These are phyloP conservation scores for Trichoderma gamsii DNA, from an alignment of 495 filamentous ascomycete genomes.

Conservation along the genomic window DNA sequence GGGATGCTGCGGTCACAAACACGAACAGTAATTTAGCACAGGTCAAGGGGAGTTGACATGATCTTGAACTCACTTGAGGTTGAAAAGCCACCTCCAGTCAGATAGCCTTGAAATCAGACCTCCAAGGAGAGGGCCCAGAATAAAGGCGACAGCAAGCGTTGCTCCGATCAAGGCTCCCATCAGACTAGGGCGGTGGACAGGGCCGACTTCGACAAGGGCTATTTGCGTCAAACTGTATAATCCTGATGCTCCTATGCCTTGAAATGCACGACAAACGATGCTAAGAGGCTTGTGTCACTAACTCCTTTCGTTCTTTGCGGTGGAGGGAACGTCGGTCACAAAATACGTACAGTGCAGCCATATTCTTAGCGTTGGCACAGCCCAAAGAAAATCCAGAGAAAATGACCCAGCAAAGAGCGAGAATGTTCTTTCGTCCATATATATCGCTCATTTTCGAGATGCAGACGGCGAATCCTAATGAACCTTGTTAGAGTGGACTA, in stretches of 20 bases:
- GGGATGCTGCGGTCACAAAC: slow-evolving; percentile 40
- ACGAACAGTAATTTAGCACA: slow-evolving; percentile 15
- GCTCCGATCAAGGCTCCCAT: slow-evolving; percentile 40
- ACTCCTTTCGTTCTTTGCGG: neutral
- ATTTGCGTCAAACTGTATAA: slow-evolving; percentile 52
- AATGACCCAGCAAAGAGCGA: slow-evolving; percentile 45
- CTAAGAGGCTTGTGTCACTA: slow-evolving; percentile 26
- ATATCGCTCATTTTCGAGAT: slow-evolving; percentile 58
- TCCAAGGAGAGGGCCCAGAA: slow-evolving; percentile 62
- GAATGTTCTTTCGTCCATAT: slow-evolving; percentile 46
- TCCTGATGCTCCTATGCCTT: slow-evolving; percentile 56
- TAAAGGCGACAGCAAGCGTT: slow-evolving; percentile 40
- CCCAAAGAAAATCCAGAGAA: slow-evolving; percentile 52
- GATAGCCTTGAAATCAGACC: slow-evolving; percentile 58
- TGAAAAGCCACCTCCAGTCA: slow-evolving; percentile 65
- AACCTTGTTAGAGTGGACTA: neutral
- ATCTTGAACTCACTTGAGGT: slow-evolving; percentile 51
- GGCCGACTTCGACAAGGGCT: slow-evolving; percentile 49
- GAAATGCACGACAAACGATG: slow-evolving; percentile 53
- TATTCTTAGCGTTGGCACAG: slow-evolving; percentile 47
- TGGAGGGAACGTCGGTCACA: too few species aligned
- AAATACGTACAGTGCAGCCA: slow-evolving; percentile 47
- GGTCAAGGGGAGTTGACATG: too few species aligned
- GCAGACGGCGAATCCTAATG: slow-evolving; percentile 49
- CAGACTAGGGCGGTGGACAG: slow-evolving; percentile 39